Percentiles rank a stretch among this genome's conserved stretches.
Conservation (phyloP, 192 early-diverging fungal species). For the Podila epigama region DNA sequence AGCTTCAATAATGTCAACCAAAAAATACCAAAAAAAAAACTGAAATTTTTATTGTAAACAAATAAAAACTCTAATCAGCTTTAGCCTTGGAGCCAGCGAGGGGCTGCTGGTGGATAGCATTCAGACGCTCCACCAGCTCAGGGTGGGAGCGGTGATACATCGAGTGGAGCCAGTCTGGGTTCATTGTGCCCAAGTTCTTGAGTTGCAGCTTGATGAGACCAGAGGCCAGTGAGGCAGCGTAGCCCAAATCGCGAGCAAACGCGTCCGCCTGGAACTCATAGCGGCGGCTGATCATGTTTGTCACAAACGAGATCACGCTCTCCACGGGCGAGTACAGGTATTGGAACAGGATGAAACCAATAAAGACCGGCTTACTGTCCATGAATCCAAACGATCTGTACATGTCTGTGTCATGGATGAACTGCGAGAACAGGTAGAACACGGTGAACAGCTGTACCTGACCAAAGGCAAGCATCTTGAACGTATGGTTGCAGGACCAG, state of each 20-base stretch:
- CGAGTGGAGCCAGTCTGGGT: conserved; percentile 86
- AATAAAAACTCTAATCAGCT: conserved; percentile 9
- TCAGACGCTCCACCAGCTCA: conserved; percentile 86
- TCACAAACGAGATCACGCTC: conserved; percentile 73
- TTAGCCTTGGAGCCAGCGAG: conserved; percentile 15
- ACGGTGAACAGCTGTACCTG: conserved; percentile 81
- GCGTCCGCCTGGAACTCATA: conserved; percentile 96
- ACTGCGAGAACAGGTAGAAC: conserved; percentile 80
- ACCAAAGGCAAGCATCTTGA: conserved; percentile 73
- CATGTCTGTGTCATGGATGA: conserved; percentile 75
- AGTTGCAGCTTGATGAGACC: conserved; percentile 90
- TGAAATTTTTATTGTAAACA: no score
- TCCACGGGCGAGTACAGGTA: conserved; percentile 85
- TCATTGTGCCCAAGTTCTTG: conserved; percentile 88
- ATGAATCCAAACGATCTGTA: conserved; percentile 90
- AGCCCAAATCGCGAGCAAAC: conserved; percentile 87
- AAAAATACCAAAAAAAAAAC: no score
- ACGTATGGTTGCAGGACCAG: conserved; percentile 88
- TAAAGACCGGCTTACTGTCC: conserved; percentile 71
- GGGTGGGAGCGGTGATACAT: conserved; percentile 95
- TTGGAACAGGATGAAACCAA: conserved; percentile 94
- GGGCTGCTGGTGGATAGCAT: conserved; percentile 53
- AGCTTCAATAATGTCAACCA: no score
- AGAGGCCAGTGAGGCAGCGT: conserved; percentile 71
- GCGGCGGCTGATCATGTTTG: conserved; percentile 80